Evolutionary conservation across 331 rosid species (phyloP).

Genomic region (Quercus lobata): DNA sequence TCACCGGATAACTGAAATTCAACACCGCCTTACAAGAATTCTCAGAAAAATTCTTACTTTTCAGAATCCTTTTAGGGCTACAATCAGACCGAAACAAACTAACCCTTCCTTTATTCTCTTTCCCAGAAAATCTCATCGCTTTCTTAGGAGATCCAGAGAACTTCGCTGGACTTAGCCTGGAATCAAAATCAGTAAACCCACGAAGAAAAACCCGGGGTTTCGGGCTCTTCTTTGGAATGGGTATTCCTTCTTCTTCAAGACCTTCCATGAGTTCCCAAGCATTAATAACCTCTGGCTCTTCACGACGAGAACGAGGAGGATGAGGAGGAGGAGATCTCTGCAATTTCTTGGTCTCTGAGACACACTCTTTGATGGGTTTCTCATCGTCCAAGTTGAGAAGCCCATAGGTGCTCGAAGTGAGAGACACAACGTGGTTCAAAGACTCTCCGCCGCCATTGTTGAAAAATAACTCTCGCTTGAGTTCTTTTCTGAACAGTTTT

Average conservation of each 20-base stretch:
- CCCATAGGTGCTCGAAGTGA: conserved; percentile 84
- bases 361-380: conserved; percentile 11
- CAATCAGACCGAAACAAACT: conserved; percentile 42
- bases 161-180: conserved; percentile 57
- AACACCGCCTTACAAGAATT: conserved; percentile 32
- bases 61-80: conserved; percentile 54
- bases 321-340: conserved; percentile 20
- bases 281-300: conserved; percentile 64
- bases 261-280: conserved; percentile 99
- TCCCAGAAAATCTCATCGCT: conserved; percentile 46
- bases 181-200: conserved; percentile 49
- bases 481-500: conserved; percentile 56
- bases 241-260: conserved; percentile 80
- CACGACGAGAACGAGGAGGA: background rate
- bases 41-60: conserved; percentile 30
- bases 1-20: conserved; percentile 35
- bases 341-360: conserved; percentile 21
- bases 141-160: conserved; percentile 72
- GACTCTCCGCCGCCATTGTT: conserved; percentile 50
- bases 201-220: conserved; percentile 59
- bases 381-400: conserved; percentile 62
- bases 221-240: conserved; percentile 69
- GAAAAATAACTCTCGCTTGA: conserved; percentile 39
- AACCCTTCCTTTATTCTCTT: conserved; percentile 60
- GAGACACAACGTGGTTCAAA: conserved; percentile 77